Evolutionary conservation across 1,284 basidiomycete species (phyloP).

Genomic region (Trametes pubescens): DNA sequence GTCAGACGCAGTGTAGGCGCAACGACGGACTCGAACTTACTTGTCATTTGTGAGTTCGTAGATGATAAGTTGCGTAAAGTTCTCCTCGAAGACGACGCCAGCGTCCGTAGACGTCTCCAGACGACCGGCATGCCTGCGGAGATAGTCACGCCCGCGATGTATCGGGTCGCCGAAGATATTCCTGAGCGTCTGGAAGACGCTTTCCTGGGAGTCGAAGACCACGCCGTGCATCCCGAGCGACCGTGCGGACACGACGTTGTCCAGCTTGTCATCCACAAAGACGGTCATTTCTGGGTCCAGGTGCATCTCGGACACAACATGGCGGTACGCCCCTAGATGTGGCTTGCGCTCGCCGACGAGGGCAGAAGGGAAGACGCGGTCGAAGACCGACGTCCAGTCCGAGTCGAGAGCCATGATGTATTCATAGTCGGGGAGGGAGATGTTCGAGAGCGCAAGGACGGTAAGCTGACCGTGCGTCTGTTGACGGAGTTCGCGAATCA

Average conservation of each 20-base stretch:
- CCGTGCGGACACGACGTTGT: slow-evolving; percentile 64
- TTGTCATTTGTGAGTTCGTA: slow-evolving; percentile 60
- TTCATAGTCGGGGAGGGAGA: slow-evolving; percentile 61
- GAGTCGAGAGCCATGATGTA: slow-evolving; percentile 49
- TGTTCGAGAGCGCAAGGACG: slow-evolving; percentile 68
- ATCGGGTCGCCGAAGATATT: slow-evolving; percentile 58
- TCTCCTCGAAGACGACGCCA: slow-evolving; percentile 55
- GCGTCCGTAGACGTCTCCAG: slow-evolving; percentile 55
- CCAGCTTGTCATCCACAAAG: slow-evolving; percentile 68
- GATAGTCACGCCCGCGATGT: slow-evolving; percentile 50
- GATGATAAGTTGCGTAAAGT: slow-evolving; percentile 65
- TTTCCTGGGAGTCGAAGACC: slow-evolving; percentile 53
- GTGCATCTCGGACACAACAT: slow-evolving; percentile 53
- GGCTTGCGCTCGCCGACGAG: slow-evolving; percentile 46
- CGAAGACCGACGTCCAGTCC: slow-evolving; percentile 60
- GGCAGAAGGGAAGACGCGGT: slow-evolving; percentile 59
- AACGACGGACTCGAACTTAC: slow-evolving; percentile 39
- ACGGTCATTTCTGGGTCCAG: slow-evolving; percentile 53
- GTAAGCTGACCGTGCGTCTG: slow-evolving; percentile 45
- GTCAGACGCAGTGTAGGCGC: slow-evolving; percentile 11
- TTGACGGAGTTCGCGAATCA: slow-evolving; percentile 56
- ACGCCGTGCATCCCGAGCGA: slow-evolving; percentile 64
- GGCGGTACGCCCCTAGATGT: slow-evolving; percentile 60
- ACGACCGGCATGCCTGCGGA: slow-evolving; percentile 50
- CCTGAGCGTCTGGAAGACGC: slow-evolving; percentile 53